phyloP scores from a whole-genome alignment of 495 filamentous ascomycete genomes.

The Bathelium albidoporum region DNA sequence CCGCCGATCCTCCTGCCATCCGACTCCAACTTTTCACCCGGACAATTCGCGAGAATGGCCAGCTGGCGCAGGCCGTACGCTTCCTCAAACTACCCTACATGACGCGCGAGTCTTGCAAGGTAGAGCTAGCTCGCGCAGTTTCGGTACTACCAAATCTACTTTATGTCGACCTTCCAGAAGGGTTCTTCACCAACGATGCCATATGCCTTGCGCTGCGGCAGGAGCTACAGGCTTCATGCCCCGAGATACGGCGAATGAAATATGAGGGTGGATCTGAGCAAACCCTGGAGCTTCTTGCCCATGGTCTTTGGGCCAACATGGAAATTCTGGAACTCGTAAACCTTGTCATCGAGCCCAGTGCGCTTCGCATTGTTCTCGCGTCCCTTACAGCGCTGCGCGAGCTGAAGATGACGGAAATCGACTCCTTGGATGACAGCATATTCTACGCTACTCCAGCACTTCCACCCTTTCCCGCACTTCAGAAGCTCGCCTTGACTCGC shows the following conservation, averaged over 20 bases:
- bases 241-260: slow-evolving; percentile 76
- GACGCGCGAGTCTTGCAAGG: slow-evolving; percentile 78
- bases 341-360: slow-evolving; percentile 60
- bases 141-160: slow-evolving; percentile 74
- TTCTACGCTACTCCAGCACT: slow-evolving; percentile 52
- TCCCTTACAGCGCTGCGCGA: slow-evolving; percentile 56
- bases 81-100: slow-evolving; percentile 92
- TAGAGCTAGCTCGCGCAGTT: slow-evolving; percentile 74
- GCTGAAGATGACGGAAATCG: slow-evolving; percentile 58
- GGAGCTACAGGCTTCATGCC: slow-evolving; percentile 73
- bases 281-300: slow-evolving; percentile 58
- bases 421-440: slow-evolving; percentile 61
- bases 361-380: slow-evolving; percentile 59
- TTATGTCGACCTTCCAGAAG: slow-evolving; percentile 87
- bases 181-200: slow-evolving; percentile 69
- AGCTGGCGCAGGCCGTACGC: slow-evolving; percentile 54
- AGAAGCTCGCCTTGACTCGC: slow-evolving; percentile 57
- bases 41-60: slow-evolving; percentile 63
- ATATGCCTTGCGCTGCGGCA: slow-evolving; percentile 63
- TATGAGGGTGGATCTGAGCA: slow-evolving; percentile 71
- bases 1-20: slow-evolving; percentile 39
- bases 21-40: slow-evolving; percentile 70
- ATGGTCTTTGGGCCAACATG: slow-evolving; percentile 62
- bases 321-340: slow-evolving; percentile 67
- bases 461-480: slow-evolving; percentile 59